A percentile compares a stretch with the other conserved stretches of the same genome.
These are phyloP conservation scores for Prunella vulgaris DNA, from an alignment of 257 asterid species.

Conservation along the genomic window DNA sequence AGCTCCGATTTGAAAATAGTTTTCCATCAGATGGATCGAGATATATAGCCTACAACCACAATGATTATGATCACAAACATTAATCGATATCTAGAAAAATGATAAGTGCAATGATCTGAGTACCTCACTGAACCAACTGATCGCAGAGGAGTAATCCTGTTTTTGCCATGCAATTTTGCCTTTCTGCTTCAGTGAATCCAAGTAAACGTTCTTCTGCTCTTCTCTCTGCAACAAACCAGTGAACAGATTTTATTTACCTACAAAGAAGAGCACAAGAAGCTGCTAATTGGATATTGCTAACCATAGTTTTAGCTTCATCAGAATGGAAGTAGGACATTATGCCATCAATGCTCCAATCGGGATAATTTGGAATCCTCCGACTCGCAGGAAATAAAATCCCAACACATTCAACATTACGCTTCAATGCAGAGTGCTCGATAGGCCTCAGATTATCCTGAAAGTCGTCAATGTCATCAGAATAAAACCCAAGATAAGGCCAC, in stretches of 20 bases:
- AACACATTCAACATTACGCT: not conserved
- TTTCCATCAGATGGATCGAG: not conserved
- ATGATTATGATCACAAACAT: not conserved
- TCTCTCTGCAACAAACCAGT: slow-evolving; percentile 20
- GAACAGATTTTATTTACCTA: not conserved
- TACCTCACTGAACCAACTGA: slow-evolving; percentile 31
- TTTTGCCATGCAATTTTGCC: slow-evolving; percentile 16
- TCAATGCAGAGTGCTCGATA: slow-evolving; percentile 18
- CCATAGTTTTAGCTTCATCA: slow-evolving; percentile 21
- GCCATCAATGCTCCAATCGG: slow-evolving; percentile 30
- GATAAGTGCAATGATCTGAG: not conserved
- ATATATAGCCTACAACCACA: slow-evolving; percentile 14
- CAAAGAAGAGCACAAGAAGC: not conserved
- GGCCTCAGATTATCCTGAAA: slow-evolving; percentile 14
- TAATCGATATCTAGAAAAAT: not conserved
- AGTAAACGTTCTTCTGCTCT: not conserved
- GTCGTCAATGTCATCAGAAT: not conserved
- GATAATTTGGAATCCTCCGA: slow-evolving; percentile 11
- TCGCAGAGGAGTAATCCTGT: slow-evolving; percentile 23
- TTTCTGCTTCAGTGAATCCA: not conserved
- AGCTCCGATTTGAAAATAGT: slow-evolving; percentile 16
- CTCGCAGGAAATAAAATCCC: slow-evolving; percentile 28
- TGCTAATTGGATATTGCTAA: not conserved
- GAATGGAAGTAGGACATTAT: slow-evolving; percentile 8
- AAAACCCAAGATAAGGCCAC: not conserved